Evolutionary conservation across 495 filamentous ascomycete species (phyloP), one percentile per base, ranked within the genome.

Genomic region (Endocarpon pusillum): DNA sequence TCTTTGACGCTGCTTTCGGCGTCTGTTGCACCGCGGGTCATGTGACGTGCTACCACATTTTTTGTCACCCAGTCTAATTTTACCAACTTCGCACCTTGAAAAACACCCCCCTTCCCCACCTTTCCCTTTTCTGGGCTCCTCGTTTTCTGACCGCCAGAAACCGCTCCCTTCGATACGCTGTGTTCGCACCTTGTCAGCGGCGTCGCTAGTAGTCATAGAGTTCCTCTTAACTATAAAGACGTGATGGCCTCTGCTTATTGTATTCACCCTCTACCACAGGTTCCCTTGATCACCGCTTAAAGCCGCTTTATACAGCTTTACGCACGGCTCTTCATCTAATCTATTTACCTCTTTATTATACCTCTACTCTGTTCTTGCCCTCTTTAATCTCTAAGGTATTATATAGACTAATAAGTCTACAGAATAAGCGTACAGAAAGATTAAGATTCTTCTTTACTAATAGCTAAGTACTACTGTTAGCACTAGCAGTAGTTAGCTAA

Each of bases 391-490:
- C 12, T 8, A 8, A 8, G 12, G 23, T 25, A 12, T 8, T 12
- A 12, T 8, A 8, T 25, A 8, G 8, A 25, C 23, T 8, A 8
- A 8, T 8, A 8, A 8, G 8, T 8, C 23, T 25, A 12, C 23
- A 8, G 12, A 8, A 8, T 8, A 12, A 8, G 12, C 8, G 12
- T 8, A 12, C 8, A 25, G 12, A 12, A 12, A 25, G 23, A 8
- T 25, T 8, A 12, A 12, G 23, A 25, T 8, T 8, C 8, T 8
- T 8, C 8, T 25, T 8, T 25, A 8, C 12, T 25, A 25, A 8
- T 12, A 25, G 23, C 33, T 4, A 29, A 42, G n/a, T 37, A 42
- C 33, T 41, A 41, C 27, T 29, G 34, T 9, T 22, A 29, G 21
- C 35, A 35, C 18, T 35, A 31, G 22, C 17, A 34, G 19, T 21